A percentile compares a stretch with the other conserved stretches of the same genome.
These are phyloP conservation scores for Umbelopsis ramanniana DNA, from an alignment of 192 early-diverging fungal species.

Conservation along the genomic window DNA sequence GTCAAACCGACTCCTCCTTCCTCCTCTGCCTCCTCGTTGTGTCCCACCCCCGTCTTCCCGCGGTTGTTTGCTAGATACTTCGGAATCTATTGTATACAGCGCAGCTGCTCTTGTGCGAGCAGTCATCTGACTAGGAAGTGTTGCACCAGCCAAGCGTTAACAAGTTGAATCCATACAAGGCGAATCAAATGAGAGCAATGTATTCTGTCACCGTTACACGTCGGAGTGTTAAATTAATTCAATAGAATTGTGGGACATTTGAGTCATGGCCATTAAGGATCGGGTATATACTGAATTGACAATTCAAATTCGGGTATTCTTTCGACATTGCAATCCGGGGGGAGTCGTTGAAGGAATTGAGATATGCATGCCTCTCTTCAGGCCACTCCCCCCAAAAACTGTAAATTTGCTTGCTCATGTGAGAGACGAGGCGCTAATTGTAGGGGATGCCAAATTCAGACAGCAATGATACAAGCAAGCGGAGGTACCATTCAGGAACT, in stretches of 20 bases:
- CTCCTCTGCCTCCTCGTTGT: too few relatives aligned
- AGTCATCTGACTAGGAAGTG: conserved; percentile 12
- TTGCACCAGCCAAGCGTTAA: conserved; percentile 10
- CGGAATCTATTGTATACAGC: conserved; percentile 1
- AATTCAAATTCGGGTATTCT: too few relatives aligned
- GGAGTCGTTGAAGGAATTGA: too few relatives aligned
- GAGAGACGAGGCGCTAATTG: conserved; percentile 21
- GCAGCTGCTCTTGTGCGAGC: conserved; percentile 21
- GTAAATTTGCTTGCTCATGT: conserved; percentile 23
- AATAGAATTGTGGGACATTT: conserved; percentile 22
- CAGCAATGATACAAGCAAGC: conserved; percentile 16
- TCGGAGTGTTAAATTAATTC: conserved; percentile 9
- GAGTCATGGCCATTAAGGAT: conserved; percentile 10
- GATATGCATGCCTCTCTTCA: neutral
- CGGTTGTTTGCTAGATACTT: neutral
- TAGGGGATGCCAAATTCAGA: conserved; percentile 22
- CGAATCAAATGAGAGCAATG: neutral
- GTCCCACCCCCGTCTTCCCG: neutral
- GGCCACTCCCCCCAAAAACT: conserved; percentile 4
- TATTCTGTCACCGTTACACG: conserved; percentile 19
- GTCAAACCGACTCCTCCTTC: too few relatives aligned
- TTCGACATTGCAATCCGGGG: too few relatives aligned
- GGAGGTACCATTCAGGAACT: conserved; percentile 21
- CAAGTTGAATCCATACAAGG: neutral
- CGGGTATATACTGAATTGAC: conserved; percentile 9